Conservation (phyloP, 441 rosid genomes). For the Eutrema salsugineum region DNA sequence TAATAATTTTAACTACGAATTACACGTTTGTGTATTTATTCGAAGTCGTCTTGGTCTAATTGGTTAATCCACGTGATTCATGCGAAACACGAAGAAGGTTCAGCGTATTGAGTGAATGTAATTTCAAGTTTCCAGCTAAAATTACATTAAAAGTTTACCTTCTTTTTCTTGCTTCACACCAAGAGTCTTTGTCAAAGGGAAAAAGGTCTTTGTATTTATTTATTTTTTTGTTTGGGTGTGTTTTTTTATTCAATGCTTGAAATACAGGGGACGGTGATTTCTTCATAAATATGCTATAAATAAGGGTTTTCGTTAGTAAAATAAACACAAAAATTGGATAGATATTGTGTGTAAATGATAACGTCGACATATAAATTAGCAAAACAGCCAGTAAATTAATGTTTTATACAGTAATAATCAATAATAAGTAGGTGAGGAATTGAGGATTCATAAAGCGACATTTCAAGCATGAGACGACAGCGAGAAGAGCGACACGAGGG, state of each 20-base stretch:
- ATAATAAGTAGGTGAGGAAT: slow-evolving; percentile 2
- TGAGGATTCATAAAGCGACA: slow-evolving; percentile 12
- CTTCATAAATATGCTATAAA: neutral
- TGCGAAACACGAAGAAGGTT: slow-evolving; percentile 11
- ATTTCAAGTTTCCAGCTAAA: neutral
- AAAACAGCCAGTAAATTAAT: neutral
- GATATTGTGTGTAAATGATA: neutral
- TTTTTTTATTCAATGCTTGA: neutral
- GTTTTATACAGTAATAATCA: neutral
- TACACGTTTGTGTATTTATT: neutral
- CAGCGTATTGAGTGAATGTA: neutral
- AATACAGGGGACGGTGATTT: neutral
- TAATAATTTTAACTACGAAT: neutral
- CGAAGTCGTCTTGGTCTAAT: neutral
- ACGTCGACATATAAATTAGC: neutral
- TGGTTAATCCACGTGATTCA: slow-evolving; percentile 18
- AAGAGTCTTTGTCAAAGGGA: neutral
- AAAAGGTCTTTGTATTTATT: neutral
- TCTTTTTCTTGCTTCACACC: neutral
- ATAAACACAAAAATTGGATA: neutral
- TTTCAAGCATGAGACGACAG: slow-evolving; percentile 11
- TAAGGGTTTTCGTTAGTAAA: neutral
- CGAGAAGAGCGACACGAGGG: slow-evolving; percentile 26
- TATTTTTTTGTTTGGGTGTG: too few relatives aligned
- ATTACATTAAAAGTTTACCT: neutral